Evolutionary conservation across 495 filamentous ascomycete genomes (phyloP).

Genomic region (Penicillium tannophilum): DNA sequence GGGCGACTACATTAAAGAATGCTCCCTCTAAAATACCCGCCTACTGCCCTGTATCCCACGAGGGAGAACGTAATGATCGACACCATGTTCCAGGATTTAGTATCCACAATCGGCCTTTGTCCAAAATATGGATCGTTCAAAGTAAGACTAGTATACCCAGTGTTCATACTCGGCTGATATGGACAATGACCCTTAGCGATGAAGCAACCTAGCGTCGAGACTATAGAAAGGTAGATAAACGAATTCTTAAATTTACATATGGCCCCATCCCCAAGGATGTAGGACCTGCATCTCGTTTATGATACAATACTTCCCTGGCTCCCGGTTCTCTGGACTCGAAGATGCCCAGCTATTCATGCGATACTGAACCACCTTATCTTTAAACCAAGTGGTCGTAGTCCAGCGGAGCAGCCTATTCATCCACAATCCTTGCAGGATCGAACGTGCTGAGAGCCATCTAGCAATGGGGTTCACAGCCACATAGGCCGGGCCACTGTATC

Average conservation of each 20-base stretch:
- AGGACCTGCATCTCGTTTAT: constrained; percentile 88
- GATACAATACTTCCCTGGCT: constrained; percentile 66
- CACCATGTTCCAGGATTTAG: neutral
- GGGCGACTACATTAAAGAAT: neutral
- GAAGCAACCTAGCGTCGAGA: too few relatives aligned
- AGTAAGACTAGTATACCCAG: too few relatives aligned
- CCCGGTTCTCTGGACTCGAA: constrained; percentile 39
- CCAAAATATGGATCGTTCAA: neutral
- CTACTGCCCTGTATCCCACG: neutral
- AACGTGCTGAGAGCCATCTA: constrained; percentile 40
- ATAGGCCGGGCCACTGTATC: constrained; percentile 64
- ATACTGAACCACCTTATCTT: constrained; percentile 39
- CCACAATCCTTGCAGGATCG: constrained; percentile 54
- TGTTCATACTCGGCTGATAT: too few relatives aligned
- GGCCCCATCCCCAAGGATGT: constrained; percentile 72
- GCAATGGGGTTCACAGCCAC: constrained; percentile 46
- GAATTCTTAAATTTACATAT: constrained; percentile 50
- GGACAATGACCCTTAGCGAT: too few relatives aligned
- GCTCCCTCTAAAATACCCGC: neutral
- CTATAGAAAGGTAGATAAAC: too few relatives aligned
- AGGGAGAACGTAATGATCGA: neutral
- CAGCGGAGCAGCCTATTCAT: constrained; percentile 59
- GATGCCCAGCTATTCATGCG: constrained; percentile 44
- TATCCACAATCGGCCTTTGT: neutral
- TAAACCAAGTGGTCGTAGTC: constrained; percentile 38